A percentile compares a stretch with the other conserved stretches of the same genome.
Conservation (phyloP, 2,329 filamentous ascomycete species). For the Tolypocladium sp. region DNA sequence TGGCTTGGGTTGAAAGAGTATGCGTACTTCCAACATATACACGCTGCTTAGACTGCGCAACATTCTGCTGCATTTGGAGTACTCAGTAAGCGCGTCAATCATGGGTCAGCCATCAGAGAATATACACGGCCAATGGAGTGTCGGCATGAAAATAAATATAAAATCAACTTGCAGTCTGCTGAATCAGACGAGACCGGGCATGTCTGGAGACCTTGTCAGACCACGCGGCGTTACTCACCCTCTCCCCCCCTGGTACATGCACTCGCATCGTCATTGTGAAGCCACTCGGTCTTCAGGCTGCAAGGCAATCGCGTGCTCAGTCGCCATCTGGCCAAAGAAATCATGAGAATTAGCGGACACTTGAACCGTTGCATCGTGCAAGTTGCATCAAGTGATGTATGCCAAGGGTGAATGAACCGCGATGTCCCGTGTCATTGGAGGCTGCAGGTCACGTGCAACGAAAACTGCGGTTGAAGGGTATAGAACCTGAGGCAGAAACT, state of each 20-base stretch:
- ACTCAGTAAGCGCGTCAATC: neutral
- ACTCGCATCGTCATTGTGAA: neutral
- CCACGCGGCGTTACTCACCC: neutral
- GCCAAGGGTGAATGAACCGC: neutral
- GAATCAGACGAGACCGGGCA: neutral
- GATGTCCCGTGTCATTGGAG: neutral
- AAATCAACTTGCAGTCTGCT: neutral
- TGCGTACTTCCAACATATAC: neutral
- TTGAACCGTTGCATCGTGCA: neutral
- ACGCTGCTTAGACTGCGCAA: neutral
- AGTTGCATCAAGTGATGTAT: neutral
- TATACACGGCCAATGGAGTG: neutral
- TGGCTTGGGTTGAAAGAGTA: neutral
- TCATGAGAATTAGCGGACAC: neutral
- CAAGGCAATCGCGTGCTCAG: neutral
- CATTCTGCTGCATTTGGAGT: neutral
- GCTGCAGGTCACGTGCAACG: neutral
- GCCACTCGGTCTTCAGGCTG: neutral
- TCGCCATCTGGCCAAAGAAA: neutral
- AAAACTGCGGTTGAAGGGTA: neutral
- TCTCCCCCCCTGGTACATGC: neutral
- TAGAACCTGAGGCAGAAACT: slow-evolving; percentile 16
- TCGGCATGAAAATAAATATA: neutral
- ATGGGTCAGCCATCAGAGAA: neutral
- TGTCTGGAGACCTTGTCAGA: neutral